Base-by-base conservation (phyloP, 2,329 filamentous ascomycete species). In the Xylariales sp. region DNA sequence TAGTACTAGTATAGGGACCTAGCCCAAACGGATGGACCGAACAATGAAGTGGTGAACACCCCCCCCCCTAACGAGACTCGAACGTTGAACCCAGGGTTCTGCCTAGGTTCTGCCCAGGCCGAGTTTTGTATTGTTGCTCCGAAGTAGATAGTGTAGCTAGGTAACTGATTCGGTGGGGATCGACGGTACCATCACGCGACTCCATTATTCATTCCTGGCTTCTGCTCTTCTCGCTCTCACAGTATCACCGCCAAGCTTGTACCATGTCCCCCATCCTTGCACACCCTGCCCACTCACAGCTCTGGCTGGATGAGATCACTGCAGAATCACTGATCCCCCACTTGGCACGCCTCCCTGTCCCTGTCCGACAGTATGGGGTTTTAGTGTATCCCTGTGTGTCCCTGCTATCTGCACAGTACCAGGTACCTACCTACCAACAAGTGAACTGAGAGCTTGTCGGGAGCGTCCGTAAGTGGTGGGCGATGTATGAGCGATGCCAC, bases 251-350 rank as follows among this genome's bases (percentile, higher is more conserved):
- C 64, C 64, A 67, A 67, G 64, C 36, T 39, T 39, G 36, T 8
- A 39, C 36, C 36, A 39, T 39, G 6, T 48, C 46, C 45, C 36
- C 16, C 30, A 52, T 59, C 54, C 54, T 58, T 41, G 48, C 28
- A 16, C 16, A 32, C 34, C 14, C 18, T 55, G 30, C 50, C 57
- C 57, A 61, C 23, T 59, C 62, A 64, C 23, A 59, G 54, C 62
- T 18, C 49, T 43, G 30, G 41, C 3, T 49, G 58, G 14, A 30
- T 45, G 58, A 56, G 64, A 67, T 67, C 64, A 57, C 59, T 55
- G 52, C 36, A 53, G 50, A 58, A 67, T 67, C 64, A 57, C 59
- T 55, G 52, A 62, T 60, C 62, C 62, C 62, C 62, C 56, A 65
- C 62, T 32, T 60, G 39, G 54, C 48, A 59, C 39, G 3, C 5